Conservation (phyloP, 108 stramenopile species). For the Aurantiochytrium sp. region DNA sequence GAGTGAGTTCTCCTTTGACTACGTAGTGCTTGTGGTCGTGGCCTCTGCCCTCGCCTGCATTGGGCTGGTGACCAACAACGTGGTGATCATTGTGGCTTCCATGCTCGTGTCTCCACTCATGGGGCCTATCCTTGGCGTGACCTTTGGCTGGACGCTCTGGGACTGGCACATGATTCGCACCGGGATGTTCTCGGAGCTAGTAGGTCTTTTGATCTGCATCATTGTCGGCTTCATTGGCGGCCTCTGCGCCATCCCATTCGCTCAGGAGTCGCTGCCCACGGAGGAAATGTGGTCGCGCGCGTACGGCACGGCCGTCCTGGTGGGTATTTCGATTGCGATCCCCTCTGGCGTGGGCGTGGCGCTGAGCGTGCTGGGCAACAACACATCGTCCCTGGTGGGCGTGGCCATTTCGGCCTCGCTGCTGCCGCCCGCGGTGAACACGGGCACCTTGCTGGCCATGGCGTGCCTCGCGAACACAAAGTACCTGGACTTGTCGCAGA, state of each 20-base stretch:
- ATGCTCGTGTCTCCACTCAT: conserved; percentile 81
- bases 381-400: conserved; percentile 73
- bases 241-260: conserved; percentile 33
- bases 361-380: conserved; percentile 67
- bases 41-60: conserved; percentile 71
- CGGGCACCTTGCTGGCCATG: conserved; percentile 40
- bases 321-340: conserved; percentile 73
- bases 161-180: conserved; percentile 62
- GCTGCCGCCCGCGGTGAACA: conserved; percentile 80
- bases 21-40: conserved; percentile 57
- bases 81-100: conserved; percentile 70
- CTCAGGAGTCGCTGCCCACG: conserved; percentile 65
- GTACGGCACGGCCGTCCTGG: conserved; percentile 41
- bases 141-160: conserved; percentile 64
- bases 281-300: conserved; percentile 63
- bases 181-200: conserved; percentile 56
- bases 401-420: conserved; percentile 81
- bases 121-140: conserved; percentile 51
- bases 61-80: conserved; percentile 69
- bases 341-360: conserved; percentile 82
- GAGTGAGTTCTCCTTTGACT: conserved; percentile 54
- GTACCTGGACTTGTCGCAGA: not conserved
- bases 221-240: conserved; percentile 62
- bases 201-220: conserved; percentile 64
- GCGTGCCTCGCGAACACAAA: not conserved